Percentiles rank a stretch among this genome's conserved stretches.
phyloP scores from a whole-genome alignment of 225 moss, liverwort and hornwort genomes.

The Ulota crispa region DNA sequence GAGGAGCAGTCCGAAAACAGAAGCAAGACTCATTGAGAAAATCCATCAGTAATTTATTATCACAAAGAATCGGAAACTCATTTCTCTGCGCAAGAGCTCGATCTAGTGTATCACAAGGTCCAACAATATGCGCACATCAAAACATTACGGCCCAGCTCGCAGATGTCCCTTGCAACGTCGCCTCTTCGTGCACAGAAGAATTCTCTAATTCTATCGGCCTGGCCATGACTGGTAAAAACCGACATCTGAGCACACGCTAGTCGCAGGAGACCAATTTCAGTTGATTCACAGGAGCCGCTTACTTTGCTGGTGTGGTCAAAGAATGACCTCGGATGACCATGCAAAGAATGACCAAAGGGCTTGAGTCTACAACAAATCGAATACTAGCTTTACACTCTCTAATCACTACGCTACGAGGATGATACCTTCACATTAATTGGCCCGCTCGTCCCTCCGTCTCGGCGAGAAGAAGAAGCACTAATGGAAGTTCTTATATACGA shows the following conservation, averaged over 20 bases:
- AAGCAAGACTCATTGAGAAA: neutral
- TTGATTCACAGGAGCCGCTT: conserved; percentile 15
- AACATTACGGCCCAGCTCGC: neutral
- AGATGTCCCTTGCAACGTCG: neutral
- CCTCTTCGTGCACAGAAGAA: neutral
- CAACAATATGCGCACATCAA: neutral
- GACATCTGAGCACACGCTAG: conserved; percentile 6
- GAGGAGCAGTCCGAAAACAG: neutral
- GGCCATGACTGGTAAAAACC: conserved; percentile 11
- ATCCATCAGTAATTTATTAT: conserved; percentile 20
- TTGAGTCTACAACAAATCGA: conserved; percentile 34
- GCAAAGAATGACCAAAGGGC: conserved; percentile 31
- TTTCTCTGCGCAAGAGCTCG: conserved; percentile 7
- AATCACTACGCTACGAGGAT: conserved; percentile 27
- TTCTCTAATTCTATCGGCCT: neutral
- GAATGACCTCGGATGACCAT: conserved; percentile 14
- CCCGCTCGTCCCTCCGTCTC: conserved; percentile 48
- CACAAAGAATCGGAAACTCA: neutral
- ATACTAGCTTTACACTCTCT: conserved; percentile 9
- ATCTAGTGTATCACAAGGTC: conserved; percentile 2
- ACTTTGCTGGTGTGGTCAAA: conserved; percentile 10
- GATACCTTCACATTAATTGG: conserved; percentile 55
- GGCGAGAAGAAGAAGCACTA: conserved; percentile 44
- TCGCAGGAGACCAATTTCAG: neutral
- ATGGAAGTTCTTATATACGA: conserved; percentile 38